These are phyloP conservation scores for Auxenochlorella pyrenoidosa DNA, from an alignment of 139 green algal species.

Conservation along the genomic window DNA sequence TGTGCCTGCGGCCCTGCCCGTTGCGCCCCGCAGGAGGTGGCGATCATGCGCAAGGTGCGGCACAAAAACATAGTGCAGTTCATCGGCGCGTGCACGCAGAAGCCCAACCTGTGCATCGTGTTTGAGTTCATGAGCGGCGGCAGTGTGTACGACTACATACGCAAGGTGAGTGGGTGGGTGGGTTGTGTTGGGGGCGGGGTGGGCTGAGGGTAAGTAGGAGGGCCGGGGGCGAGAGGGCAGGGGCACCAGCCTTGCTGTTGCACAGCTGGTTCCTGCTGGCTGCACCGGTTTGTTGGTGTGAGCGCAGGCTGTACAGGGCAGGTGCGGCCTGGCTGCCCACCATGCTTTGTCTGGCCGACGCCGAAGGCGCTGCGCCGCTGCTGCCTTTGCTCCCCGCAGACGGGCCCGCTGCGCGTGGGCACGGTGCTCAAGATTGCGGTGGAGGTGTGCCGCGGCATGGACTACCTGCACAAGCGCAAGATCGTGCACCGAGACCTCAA, in stretches of 20 bases:
- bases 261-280: too few species aligned
- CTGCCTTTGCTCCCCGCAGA: constrained; percentile 28
- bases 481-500: constrained; percentile 94
- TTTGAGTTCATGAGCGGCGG: constrained; percentile 98
- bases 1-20: background rate
- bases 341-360: too few species aligned
- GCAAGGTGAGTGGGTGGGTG: constrained; percentile 71
- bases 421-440: constrained; percentile 83
- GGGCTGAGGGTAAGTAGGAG: too few species aligned
- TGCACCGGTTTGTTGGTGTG: too few species aligned
- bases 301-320: background rate
- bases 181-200: too few species aligned
- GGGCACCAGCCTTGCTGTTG: too few species aligned
- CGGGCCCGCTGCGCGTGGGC: constrained; percentile 66
- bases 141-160: constrained; percentile 95
- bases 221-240: too few species aligned
- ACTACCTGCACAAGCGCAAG: constrained; percentile 98
- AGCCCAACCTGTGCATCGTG: constrained; percentile 98
- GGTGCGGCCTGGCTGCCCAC: background rate
- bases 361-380: too few species aligned
- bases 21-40: constrained; percentile 76
- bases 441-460: constrained; percentile 97
- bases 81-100: constrained; percentile 97
- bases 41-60: constrained; percentile 92
- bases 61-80: constrained; percentile 99